These are phyloP conservation scores for Solanum chiquidenum DNA, from an alignment of 257 asterid genomes.

Conservation along the genomic window DNA sequence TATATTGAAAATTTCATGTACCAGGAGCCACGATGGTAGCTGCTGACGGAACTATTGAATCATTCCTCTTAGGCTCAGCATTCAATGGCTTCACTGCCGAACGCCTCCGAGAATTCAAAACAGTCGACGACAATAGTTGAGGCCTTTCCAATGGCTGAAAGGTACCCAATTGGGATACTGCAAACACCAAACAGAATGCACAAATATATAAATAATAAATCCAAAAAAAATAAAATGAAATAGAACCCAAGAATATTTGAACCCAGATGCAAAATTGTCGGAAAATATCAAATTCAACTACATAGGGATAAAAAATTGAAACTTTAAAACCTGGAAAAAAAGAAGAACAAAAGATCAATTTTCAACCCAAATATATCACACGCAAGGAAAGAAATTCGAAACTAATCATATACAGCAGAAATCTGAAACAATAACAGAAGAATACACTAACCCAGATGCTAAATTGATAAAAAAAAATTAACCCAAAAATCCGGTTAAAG, in stretches of 20 bases:
- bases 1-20: constrained; percentile 3
- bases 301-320: not conserved
- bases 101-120: constrained; percentile 25
- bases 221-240: not conserved
- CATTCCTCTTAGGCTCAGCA: constrained; percentile 48
- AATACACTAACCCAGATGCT: not conserved
- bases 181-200: not conserved
- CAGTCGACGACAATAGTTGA: constrained; percentile 19
- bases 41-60: constrained; percentile 41
- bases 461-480: not conserved
- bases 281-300: not conserved
- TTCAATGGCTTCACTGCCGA: constrained; percentile 47
- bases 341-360: not conserved
- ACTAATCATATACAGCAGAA: not conserved
- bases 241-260: not conserved
- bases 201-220: not conserved
- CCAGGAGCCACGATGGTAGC: constrained; percentile 41
- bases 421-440: not conserved
- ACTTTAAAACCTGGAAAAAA: not conserved
- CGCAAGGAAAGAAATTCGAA: not conserved
- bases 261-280: not conserved
- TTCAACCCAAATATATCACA: not conserved
- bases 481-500: not conserved
- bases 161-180: constrained; percentile 35
- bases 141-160: constrained; percentile 45